Evolutionary conservation across 306 rosid genomes (phyloP).

Genomic region (Cucurbita ficifolia): DNA sequence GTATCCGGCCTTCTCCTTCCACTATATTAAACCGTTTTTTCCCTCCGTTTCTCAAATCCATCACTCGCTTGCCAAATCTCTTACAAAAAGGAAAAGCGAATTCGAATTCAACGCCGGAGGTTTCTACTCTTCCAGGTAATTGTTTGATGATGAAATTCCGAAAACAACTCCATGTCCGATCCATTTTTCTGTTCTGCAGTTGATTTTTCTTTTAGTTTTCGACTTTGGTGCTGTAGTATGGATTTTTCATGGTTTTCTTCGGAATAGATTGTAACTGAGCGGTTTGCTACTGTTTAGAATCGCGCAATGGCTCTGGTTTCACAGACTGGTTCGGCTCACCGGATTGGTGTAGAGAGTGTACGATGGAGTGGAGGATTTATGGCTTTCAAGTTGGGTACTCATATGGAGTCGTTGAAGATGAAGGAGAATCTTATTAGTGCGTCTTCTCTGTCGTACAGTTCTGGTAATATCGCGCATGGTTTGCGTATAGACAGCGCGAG

Average conservation of each 20-base stretch:
- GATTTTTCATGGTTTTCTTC: background rate
- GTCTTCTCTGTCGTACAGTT: constrained; percentile 19
- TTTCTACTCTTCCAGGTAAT: background rate
- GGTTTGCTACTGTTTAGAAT: constrained; percentile 8
- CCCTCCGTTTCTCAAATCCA: background rate
- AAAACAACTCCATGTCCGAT: background rate
- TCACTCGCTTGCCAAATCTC: background rate
- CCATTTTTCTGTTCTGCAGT: background rate
- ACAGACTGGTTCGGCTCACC: constrained; percentile 20
- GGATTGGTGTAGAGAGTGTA: constrained; percentile 14
- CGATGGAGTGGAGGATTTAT: constrained; percentile 18
- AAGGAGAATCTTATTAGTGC: constrained; percentile 29
- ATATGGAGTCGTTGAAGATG: constrained; percentile 19
- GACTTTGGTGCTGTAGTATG: background rate
- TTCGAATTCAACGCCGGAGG: background rate
- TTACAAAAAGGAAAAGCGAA: background rate
- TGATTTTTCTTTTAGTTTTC: background rate
- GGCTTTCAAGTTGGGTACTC: constrained; percentile 12
- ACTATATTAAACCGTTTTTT: background rate
- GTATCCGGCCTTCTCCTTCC: background rate
- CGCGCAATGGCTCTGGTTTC: constrained; percentile 43
- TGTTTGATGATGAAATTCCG: background rate
- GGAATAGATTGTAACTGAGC: background rate
- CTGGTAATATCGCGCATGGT: constrained; percentile 21
- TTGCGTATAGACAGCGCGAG: constrained; percentile 14